Conservation (phyloP, 148 eudicot genomes). For the Camellia sinensis region DNA sequence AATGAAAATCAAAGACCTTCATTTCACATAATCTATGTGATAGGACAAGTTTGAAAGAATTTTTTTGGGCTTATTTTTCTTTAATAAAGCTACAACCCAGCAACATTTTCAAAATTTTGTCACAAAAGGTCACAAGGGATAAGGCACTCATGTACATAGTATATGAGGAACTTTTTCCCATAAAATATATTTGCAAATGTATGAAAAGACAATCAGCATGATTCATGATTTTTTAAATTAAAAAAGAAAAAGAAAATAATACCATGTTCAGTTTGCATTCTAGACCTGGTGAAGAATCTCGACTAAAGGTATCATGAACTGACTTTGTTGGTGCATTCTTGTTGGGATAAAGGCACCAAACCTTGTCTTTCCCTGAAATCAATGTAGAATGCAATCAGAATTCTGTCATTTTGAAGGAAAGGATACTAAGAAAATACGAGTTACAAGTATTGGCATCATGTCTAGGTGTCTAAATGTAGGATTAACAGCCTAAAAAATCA, state of each 20-base stretch:
- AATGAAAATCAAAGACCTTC: neutral
- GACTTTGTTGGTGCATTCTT: conserved; percentile 67
- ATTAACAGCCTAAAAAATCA: conserved; percentile 6
- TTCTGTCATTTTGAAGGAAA: neutral
- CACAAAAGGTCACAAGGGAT: neutral
- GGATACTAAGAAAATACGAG: neutral
- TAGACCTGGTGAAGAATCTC: conserved; percentile 23
- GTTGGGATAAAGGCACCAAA: conserved; percentile 87
- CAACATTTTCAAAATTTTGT: too few species aligned
- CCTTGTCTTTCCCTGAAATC: conserved; percentile 67
- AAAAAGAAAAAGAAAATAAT: neutral
- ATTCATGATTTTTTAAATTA: neutral
- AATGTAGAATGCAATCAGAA: neutral
- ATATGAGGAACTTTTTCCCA: neutral
- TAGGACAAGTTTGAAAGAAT: neutral
- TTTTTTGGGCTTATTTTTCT: neutral
- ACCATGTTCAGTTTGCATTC: conserved; percentile 22
- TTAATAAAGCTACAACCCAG: neutral
- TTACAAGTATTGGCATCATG: neutral
- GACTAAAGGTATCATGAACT: conserved; percentile 50
- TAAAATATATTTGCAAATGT: neutral
- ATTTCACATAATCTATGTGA: neutral
- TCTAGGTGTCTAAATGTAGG: neutral
- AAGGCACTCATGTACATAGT: neutral
- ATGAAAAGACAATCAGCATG: neutral